Conservation (phyloP, 805 yeast species). For the Saccharomycopsis fibuligera region DNA sequence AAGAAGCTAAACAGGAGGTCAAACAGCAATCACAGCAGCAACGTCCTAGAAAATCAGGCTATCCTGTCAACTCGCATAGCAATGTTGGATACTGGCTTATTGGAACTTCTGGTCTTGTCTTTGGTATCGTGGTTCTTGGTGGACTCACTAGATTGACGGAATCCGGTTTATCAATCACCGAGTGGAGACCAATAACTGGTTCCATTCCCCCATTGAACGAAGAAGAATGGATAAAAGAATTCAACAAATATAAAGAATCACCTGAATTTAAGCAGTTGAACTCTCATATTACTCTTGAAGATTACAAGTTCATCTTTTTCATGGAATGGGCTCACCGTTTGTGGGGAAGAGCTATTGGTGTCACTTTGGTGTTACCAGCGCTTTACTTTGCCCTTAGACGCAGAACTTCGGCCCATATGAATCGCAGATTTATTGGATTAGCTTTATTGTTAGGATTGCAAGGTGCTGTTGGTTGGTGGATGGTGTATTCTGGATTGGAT, state of each 20-base stretch:
- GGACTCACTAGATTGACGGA: conserved; percentile 94
- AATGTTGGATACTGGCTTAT: conserved; percentile 82
- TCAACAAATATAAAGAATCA: conserved; percentile 68
- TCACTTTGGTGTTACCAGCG: conserved; percentile 78
- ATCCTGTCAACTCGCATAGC: conserved; percentile 39
- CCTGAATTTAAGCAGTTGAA: conserved; percentile 91
- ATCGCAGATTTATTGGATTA: conserved; percentile 62
- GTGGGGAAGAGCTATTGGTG: conserved; percentile 87
- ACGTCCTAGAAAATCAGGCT: conserved; percentile 9
- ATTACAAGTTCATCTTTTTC: conserved; percentile 86
- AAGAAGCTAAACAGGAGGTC: too few relatives aligned
- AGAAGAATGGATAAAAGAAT: conserved; percentile 81
- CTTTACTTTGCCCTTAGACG: conserved; percentile 66
- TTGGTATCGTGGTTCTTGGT: conserved; percentile 94
- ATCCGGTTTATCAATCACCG: conserved; percentile 92
- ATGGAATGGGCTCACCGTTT: conserved; percentile 98
- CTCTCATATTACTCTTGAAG: conserved; percentile 83
- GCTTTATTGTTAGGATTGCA: conserved; percentile 81
- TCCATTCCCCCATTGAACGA: conserved; percentile 80
- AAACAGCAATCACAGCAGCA: too few relatives aligned
- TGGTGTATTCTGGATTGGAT: conserved; percentile 94
- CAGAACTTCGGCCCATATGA: conserved; percentile 60
- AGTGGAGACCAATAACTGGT: conserved; percentile 98
- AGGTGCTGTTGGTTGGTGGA: conserved; percentile 99
- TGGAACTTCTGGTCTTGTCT: conserved; percentile 81